Evolutionary conservation across 768 basidiomycete genomes (phyloP).

Genomic region (Boletus subparvulus): DNA sequence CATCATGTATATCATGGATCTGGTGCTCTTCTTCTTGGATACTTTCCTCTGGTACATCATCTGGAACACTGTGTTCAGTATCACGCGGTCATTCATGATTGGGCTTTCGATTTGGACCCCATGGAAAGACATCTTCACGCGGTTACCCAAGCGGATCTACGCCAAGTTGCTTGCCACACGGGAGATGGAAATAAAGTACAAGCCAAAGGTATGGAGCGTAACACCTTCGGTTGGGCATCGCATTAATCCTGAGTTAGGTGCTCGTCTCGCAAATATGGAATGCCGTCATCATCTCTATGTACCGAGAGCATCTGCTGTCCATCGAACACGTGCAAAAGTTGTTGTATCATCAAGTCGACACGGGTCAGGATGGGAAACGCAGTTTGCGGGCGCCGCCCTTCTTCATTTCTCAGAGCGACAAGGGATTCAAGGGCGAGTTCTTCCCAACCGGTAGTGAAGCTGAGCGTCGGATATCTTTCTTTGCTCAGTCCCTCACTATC

Average conservation of each 20-base stretch:
- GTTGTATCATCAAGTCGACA: slow-evolving; percentile 94
- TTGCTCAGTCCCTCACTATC: slow-evolving; percentile 97
- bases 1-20: slow-evolving; percentile 99
- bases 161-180: slow-evolving; percentile 90
- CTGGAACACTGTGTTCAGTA: slow-evolving; percentile 95
- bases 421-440: slow-evolving; percentile 81
- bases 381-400: slow-evolving; percentile 94
- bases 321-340: slow-evolving; percentile 99
- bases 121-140: slow-evolving; percentile 96
- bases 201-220: slow-evolving; percentile 79
- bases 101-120: slow-evolving; percentile 99
- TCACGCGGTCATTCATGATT: slow-evolving; percentile 82
- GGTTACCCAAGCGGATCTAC: slow-evolving; percentile 95
- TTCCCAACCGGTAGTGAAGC: slow-evolving; percentile 96
- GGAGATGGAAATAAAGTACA: slow-evolving; percentile 98
- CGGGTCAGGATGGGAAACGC: slow-evolving; percentile 78
- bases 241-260: slow-evolving; percentile 50
- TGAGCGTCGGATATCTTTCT: slow-evolving; percentile 97
- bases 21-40: slow-evolving; percentile 96
- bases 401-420: slow-evolving; percentile 95
- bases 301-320: slow-evolving; percentile 96
- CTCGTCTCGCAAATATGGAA: slow-evolving; percentile 99
- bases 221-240: not conserved
- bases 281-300: slow-evolving; percentile 99
- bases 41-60: slow-evolving; percentile 99